phyloP scores from a whole-genome alignment of 306 rosid species.

The Arachis hypogaea region DNA sequence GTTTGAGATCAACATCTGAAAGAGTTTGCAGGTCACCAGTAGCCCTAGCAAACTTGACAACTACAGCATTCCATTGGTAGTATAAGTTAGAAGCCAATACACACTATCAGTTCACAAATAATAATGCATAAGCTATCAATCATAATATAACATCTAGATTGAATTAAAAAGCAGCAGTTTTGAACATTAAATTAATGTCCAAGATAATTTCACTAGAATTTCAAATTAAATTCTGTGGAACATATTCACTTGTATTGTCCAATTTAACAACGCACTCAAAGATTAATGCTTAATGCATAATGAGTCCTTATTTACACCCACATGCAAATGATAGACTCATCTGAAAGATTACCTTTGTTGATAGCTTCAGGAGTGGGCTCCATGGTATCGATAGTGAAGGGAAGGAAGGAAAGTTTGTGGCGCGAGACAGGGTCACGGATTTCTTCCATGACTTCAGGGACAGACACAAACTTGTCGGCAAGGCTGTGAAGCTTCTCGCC shows the following conservation, averaged over 20 bases:
- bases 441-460: slow-evolving; percentile 75
- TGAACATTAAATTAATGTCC: background rate
- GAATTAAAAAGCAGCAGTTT: background rate
- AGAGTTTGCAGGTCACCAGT: slow-evolving; percentile 96
- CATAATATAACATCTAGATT: background rate
- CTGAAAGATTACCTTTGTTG: slow-evolving; percentile 57
- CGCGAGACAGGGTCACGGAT: slow-evolving; percentile 91
- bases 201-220: background rate
- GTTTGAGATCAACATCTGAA: slow-evolving; percentile 87
- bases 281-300: too few relatives aligned
- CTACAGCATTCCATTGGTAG: slow-evolving; percentile 43
- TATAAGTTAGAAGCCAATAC: slow-evolving; percentile 31
- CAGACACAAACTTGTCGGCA: slow-evolving; percentile 80
- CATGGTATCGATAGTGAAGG: slow-evolving; percentile 72
- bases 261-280: background rate
- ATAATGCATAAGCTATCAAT: background rate
- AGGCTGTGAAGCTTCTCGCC: slow-evolving; percentile 63
- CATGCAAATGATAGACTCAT: background rate
- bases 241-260: background rate
- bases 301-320: background rate
- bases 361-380: slow-evolving; percentile 83
- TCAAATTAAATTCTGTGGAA: background rate
- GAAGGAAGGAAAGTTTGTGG: slow-evolving; percentile 79
- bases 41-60: slow-evolving; percentile 81
- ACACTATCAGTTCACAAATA: background rate